A percentile compares a stretch with the other conserved stretches of the same genome.
Conservation (phyloP, 495 filamentous ascomycete species). For the Neurospora sublineolata region DNA sequence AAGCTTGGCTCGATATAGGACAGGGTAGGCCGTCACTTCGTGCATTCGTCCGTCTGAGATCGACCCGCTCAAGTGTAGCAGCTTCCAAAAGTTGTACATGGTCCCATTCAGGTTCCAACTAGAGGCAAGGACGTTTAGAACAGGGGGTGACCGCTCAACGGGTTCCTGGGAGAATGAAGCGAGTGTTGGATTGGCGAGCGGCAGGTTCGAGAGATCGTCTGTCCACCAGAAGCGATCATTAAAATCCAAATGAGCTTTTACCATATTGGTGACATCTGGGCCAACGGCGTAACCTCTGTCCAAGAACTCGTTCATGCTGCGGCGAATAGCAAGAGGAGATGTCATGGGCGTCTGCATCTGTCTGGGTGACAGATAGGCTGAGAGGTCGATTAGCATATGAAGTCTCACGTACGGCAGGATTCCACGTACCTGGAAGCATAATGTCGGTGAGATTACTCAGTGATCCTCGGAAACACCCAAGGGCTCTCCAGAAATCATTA, state of each 20-base stretch:
- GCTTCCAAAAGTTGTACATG: conserved; percentile 34
- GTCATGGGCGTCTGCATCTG: conserved; percentile 39
- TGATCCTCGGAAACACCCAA: conserved; percentile 36
- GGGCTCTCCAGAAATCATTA: conserved; percentile 33
- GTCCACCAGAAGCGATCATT: conserved; percentile 43
- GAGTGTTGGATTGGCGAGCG: conserved; percentile 30
- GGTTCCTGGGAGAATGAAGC: conserved; percentile 30
- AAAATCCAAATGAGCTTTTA: conserved; percentile 33
- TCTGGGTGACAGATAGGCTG: conserved; percentile 32
- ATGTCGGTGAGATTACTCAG: conserved; percentile 31
- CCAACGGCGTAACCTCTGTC: conserved; percentile 31
- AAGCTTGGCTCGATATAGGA: conserved; percentile 37
- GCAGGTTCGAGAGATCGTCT: conserved; percentile 34
- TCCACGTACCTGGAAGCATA: conserved; percentile 32
- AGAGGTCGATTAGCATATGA: neutral
- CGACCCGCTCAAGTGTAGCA: conserved; percentile 32
- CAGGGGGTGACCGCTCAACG: conserved; percentile 29
- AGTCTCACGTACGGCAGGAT: neutral
- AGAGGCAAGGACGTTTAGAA: conserved; percentile 31
- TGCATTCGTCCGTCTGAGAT: conserved; percentile 30
- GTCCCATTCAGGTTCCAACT: conserved; percentile 37
- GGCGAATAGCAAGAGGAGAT: conserved; percentile 35
- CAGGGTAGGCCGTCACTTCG: conserved; percentile 30
- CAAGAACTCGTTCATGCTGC: conserved; percentile 40
- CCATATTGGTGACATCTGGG: conserved; percentile 26